phyloP scores from a whole-genome alignment of 139 green algal genomes.

The Coelastrella sp. region DNA sequence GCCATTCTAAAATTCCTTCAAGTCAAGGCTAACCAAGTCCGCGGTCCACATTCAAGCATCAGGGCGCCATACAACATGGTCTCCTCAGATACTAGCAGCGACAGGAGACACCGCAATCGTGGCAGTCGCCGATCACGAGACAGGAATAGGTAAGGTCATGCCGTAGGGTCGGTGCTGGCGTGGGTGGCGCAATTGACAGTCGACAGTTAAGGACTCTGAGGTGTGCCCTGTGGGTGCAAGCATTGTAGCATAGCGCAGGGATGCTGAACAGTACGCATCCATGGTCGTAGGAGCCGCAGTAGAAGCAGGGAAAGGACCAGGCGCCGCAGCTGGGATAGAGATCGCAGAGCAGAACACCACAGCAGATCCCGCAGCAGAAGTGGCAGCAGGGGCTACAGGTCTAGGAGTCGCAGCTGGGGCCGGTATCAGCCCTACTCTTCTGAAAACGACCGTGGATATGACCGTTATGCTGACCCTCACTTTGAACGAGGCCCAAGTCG shows the following conservation, averaged over 20 bases:
- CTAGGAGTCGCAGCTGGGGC: slow-evolving; percentile 18
- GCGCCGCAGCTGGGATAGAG: neutral
- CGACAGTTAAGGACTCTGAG: too few relatives aligned
- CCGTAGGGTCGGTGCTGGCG: neutral
- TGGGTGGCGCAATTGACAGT: neutral
- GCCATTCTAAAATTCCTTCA: too few relatives aligned
- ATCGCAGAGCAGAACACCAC: neutral
- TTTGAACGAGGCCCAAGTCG: neutral
- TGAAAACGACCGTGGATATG: neutral
- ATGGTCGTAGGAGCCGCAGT: slow-evolving; percentile 28
- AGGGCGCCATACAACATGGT: neutral
- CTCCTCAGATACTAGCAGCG: neutral
- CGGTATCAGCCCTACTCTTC: neutral
- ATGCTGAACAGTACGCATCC: neutral
- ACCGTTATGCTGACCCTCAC: neutral
- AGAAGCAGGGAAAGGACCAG: slow-evolving; percentile 11
- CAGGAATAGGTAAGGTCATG: neutral
- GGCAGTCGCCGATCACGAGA: neutral
- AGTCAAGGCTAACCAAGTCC: too few relatives aligned
- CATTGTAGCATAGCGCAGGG: too few relatives aligned
- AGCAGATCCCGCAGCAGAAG: slow-evolving; percentile 6
- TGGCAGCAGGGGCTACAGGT: neutral
- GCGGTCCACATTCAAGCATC: too few relatives aligned
- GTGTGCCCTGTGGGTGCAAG: too few relatives aligned
- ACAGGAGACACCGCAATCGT: neutral